Conservation (phyloP, 768 basidiomycete genomes). For the Tylopilus sp. region DNA sequence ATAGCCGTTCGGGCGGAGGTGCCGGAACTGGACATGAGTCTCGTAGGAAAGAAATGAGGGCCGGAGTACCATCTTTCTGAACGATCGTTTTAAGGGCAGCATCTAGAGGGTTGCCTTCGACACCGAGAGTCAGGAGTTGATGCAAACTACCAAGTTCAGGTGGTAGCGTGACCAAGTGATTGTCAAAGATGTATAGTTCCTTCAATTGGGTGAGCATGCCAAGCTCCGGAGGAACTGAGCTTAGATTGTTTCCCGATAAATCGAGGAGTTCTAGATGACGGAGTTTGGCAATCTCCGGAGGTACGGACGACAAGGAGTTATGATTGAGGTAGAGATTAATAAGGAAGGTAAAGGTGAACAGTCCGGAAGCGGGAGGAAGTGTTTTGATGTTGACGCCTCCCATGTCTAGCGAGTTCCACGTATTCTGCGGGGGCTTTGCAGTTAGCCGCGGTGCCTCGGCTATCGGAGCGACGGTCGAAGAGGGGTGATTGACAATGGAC, state of each 20-base stretch:
- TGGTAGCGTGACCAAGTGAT: constrained; percentile 82
- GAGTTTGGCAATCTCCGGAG: constrained; percentile 79
- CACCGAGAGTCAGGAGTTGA: constrained; percentile 87
- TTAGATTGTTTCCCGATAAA: constrained; percentile 83
- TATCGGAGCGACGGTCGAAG: constrained; percentile 73
- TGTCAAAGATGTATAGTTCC: constrained; percentile 95
- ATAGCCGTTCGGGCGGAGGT: constrained; percentile 76
- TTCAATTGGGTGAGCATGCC: constrained; percentile 88
- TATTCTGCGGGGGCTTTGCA: constrained; percentile 65
- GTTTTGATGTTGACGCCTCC: constrained; percentile 94
- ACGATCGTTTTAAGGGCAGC: constrained; percentile 69
- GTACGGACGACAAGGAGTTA: constrained; percentile 76
- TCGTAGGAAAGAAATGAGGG: constrained; percentile 86
- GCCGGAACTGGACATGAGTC: constrained; percentile 85
- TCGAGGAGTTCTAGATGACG: constrained; percentile 88
- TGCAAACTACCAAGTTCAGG: constrained; percentile 86
- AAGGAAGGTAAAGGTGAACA: constrained; percentile 89
- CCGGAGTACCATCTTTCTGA: constrained; percentile 92
- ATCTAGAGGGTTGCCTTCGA: constrained; percentile 97
- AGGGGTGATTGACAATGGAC: constrained; percentile 55
- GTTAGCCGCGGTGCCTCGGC: constrained; percentile 64
- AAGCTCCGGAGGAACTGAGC: constrained; percentile 76
- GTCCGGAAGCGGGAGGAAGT: constrained; percentile 69
- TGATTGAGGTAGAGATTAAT: constrained; percentile 96
- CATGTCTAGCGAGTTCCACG: constrained; percentile 93